Conservation (phyloP, 2,329 filamentous ascomycete genomes). For the Pyricularia pennisetigena region DNA sequence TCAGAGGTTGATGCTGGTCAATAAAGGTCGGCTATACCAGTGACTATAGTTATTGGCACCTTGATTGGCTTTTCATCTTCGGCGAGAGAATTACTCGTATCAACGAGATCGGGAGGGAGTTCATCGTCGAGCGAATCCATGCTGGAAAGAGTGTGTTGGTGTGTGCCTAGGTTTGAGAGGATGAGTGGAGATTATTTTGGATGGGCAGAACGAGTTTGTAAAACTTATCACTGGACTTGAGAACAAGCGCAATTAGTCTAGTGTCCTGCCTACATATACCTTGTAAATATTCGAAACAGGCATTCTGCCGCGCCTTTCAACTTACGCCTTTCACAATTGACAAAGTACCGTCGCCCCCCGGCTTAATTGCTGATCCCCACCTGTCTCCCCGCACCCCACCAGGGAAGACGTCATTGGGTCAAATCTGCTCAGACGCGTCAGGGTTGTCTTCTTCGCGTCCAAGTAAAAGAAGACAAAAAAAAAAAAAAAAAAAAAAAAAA, state of each 20-base stretch:
- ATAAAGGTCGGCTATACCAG: constrained; percentile 37
- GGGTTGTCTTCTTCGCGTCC: neutral
- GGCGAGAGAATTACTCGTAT: constrained; percentile 28
- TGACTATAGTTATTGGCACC: constrained; percentile 79
- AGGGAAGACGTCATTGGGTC: neutral
- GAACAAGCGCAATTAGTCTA: neutral
- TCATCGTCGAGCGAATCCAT: constrained; percentile 59
- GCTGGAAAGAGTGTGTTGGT: constrained; percentile 6
- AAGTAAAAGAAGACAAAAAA: too few species aligned
- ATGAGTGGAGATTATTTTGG: neutral
- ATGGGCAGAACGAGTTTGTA: neutral
- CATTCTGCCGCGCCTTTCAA: neutral
- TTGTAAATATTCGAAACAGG: neutral
- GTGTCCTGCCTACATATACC: neutral
- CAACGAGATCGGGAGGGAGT: constrained; percentile 53
- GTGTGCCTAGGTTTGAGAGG: neutral
- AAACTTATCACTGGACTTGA: too few species aligned
- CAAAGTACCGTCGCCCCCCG: neutral
- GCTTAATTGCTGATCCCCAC: neutral
- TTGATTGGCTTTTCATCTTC: constrained; percentile 47
- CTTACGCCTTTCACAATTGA: neutral
- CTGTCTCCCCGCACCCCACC: neutral
- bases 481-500: too few species aligned
- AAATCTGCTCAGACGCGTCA: neutral
- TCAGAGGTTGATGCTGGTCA: neutral